phyloP scores from a whole-genome alignment of 2,329 filamentous ascomycete genomes.

The Aureobasidium sp. region DNA sequence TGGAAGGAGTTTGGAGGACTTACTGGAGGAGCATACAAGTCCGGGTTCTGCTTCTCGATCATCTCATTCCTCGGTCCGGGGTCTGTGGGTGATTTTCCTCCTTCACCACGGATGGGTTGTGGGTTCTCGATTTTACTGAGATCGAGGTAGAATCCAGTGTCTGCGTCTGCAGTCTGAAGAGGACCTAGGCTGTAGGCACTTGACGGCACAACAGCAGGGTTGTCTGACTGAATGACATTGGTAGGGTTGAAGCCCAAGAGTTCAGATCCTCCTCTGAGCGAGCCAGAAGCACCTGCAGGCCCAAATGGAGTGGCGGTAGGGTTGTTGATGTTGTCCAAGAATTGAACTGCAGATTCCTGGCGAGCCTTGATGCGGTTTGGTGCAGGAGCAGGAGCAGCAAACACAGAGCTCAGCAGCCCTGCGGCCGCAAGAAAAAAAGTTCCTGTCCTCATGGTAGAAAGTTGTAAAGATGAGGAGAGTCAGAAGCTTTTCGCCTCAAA shows the following conservation, averaged over 20 bases:
- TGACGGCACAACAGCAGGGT: slow-evolving; percentile 26
- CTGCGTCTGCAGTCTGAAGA: slow-evolving; percentile 28
- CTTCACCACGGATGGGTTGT: slow-evolving; percentile 30
- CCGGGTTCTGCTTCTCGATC: slow-evolving; percentile 32
- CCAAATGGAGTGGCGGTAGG: slow-evolving; percentile 18
- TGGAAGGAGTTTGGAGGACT: neutral
- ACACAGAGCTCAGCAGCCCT: slow-evolving; percentile 1
- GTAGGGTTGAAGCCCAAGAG: slow-evolving; percentile 28
- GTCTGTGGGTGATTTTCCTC: slow-evolving; percentile 29
- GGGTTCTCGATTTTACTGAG: slow-evolving; percentile 31
- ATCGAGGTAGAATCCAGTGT: slow-evolving; percentile 32
- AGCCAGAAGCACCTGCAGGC: slow-evolving; percentile 28
- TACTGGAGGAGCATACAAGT: slow-evolving; percentile 27
- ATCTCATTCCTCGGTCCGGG: slow-evolving; percentile 28
- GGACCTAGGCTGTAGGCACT: slow-evolving; percentile 29
- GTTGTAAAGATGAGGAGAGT: neutral
- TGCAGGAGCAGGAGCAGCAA: slow-evolving; percentile 9
- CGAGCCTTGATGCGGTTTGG: neutral
- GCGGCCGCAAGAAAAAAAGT: neutral
- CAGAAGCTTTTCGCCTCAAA: neutral
- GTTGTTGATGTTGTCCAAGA: slow-evolving; percentile 1
- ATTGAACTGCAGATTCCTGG: slow-evolving; percentile 1
- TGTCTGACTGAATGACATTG: slow-evolving; percentile 22
- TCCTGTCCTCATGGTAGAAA: neutral
- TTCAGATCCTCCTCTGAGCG: slow-evolving; percentile 24